phyloP scores from a whole-genome alignment of 1,284 basidiomycete species.

The Trichosporon sp. region DNA sequence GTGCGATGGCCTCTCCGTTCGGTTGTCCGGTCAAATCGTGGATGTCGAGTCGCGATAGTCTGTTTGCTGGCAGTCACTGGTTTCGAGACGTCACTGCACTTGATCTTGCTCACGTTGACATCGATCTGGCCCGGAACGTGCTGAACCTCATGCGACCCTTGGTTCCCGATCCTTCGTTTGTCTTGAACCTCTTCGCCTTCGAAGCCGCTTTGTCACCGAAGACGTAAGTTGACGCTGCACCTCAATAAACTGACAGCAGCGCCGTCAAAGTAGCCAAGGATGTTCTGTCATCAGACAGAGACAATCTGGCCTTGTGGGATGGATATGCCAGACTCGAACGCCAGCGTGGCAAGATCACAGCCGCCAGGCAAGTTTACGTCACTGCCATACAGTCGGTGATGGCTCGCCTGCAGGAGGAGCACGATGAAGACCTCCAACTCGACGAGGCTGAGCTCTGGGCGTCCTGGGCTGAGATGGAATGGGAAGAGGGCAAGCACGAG shows the following conservation, averaged over 20 bases:
- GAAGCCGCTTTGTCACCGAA: constrained; percentile 37
- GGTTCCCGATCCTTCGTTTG: constrained; percentile 44
- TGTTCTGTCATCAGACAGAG: constrained; percentile 59
- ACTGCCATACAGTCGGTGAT: constrained; percentile 50
- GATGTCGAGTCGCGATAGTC: constrained; percentile 22
- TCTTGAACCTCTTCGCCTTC: constrained; percentile 42
- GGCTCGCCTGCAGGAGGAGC: constrained; percentile 11
- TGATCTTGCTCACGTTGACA: constrained; percentile 34
- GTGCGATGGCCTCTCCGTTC: constrained; percentile 24
- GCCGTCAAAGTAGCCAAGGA: constrained; percentile 61
- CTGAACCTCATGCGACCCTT: constrained; percentile 28
- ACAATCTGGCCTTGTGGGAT: constrained; percentile 70
- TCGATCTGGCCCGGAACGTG: constrained; percentile 34
- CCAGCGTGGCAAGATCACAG: constrained; percentile 61
- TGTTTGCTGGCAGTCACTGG: constrained; percentile 35
- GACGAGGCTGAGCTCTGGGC: constrained; percentile 61
- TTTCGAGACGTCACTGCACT: constrained; percentile 36
- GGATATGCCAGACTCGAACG: constrained; percentile 75
- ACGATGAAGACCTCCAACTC: constrained; percentile 14
- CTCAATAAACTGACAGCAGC: constrained; percentile 13
- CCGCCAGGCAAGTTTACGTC: constrained; percentile 77
- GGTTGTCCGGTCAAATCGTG: constrained; percentile 35
- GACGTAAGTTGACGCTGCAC: constrained; percentile 20
- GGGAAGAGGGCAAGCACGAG: constrained; percentile 21
- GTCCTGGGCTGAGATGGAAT: constrained; percentile 86